These are phyloP conservation scores for Zymoseptoria brevis DNA, from an alignment of 2,329 filamentous ascomycete genomes.

Conservation along the genomic window DNA sequence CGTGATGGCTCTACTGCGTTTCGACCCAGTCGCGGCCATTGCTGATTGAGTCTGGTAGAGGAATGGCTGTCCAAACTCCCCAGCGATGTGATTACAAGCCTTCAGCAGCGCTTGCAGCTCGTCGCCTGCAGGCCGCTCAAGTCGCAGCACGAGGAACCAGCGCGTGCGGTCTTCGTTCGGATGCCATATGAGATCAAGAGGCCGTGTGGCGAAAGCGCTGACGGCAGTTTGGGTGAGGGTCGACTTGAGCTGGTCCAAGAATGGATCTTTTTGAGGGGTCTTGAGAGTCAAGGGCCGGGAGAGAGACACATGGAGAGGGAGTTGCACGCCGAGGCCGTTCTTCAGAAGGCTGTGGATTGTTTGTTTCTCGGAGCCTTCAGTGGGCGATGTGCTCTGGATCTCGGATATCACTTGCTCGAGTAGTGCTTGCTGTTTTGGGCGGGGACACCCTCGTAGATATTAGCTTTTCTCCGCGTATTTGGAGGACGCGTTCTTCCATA, in stretches of 20 bases:
- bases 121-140: slow-evolving; percentile 34
- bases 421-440: slow-evolving; percentile 37
- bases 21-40: not conserved
- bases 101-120: slow-evolving; percentile 48
- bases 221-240: slow-evolving; percentile 38
- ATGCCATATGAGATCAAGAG: slow-evolving; percentile 53
- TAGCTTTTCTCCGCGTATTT: slow-evolving; percentile 4
- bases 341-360: slow-evolving; percentile 60
- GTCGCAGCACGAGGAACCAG: slow-evolving; percentile 74
- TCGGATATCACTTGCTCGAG: slow-evolving; percentile 34
- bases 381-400: not conserved
- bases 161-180: slow-evolving; percentile 60
- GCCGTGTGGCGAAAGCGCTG: slow-evolving; percentile 37
- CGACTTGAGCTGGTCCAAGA: slow-evolving; percentile 50
- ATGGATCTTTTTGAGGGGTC: slow-evolving; percentile 63
- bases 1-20: not conserved
- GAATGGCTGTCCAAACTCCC: slow-evolving; percentile 55
- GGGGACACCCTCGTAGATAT: slow-evolving; percentile 47
- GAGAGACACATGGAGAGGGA: slow-evolving; percentile 84
- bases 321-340: slow-evolving; percentile 67
- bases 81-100: slow-evolving; percentile 58
- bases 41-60: slow-evolving; percentile 49
- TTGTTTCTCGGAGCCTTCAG: not conserved
- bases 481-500: not conserved
- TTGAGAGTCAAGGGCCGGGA: slow-evolving; percentile 71